Evolutionary conservation across 805 yeast species (phyloP), one percentile per base, ranked within the genome.

Genomic region (Starmera quercuum): DNA sequence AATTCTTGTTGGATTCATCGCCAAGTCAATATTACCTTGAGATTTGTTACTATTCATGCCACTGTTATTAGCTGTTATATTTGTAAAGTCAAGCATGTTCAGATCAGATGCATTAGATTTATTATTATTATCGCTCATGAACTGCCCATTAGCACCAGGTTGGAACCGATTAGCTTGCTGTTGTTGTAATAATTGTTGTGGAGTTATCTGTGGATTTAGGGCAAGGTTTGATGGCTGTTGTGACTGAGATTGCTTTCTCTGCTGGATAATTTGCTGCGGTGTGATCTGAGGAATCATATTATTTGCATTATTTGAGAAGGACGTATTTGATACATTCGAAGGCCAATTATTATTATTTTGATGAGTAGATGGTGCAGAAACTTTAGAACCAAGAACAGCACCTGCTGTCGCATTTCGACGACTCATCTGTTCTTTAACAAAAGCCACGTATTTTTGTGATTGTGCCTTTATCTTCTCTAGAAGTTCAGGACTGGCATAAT

Each of bases 401-500:
- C 55, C n/a, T n/a, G n/a, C 32, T 47, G 58, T 37, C 1, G 39
- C 39, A 16, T 40, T 41, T 31, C 58, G 56, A 35, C 61, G 53
- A 23, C 52, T 41, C 33, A 75, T 51, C 42, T 75, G 84, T 23
- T 80, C 84, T 39, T 76, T 75, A 42, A 86, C 86, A 54, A 74
- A 82, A 33, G 75, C 75, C 59, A 82, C 77, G 51, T 81, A 86
- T 51, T 78, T 74, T 35, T 78, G 82, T 36, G 83, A 77, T 46
- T 86, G 94, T 30, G 66, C 61, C 40, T 79, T 75, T 36, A 86
- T 69, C 55, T 78, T 80, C 29, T 75, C 83, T 33, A 84, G 62
- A 26, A 83, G 65, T 30, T 77, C 84, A 12, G 82, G 81, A n/a
- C 75, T 73, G 1, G 88, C 88, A 41, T 78, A 71, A 49, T 71